These are phyloP conservation scores for Chlorella sp. DNA, from an alignment of 139 green algal species.

Conservation along the genomic window DNA sequence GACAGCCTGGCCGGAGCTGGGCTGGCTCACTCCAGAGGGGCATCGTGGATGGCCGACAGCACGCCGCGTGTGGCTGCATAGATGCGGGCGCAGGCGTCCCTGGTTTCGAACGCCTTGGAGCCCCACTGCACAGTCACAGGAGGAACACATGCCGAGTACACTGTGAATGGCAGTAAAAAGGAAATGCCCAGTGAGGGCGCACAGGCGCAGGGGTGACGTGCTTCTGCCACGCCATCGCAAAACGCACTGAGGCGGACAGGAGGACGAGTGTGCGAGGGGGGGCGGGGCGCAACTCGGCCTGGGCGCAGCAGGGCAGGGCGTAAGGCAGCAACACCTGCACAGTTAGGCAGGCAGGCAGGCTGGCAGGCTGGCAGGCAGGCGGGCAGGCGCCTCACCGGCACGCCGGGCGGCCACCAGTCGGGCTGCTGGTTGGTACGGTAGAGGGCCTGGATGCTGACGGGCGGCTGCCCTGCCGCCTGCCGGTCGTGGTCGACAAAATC, in stretches of 20 bases:
- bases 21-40: constrained; percentile 24
- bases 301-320: too few relatives aligned
- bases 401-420: constrained; percentile 21
- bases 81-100: background rate
- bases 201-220: background rate
- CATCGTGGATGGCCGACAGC: constrained; percentile 36
- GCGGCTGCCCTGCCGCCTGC: background rate
- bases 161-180: too few relatives aligned
- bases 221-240: too few relatives aligned
- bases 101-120: constrained; percentile 32
- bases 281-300: too few relatives aligned
- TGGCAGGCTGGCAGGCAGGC: too few relatives aligned
- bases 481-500: constrained; percentile 29
- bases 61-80: constrained; percentile 29
- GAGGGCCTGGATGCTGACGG: background rate
- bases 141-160: background rate
- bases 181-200: too few relatives aligned
- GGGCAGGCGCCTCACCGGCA: background rate
- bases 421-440: background rate
- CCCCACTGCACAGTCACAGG: background rate
- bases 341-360: too few relatives aligned
- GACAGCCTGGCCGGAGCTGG: too few relatives aligned
- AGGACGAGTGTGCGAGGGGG: too few relatives aligned
- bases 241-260: too few relatives aligned
- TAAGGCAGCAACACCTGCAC: too few relatives aligned